Percentiles rank a stretch among this genome's conserved stretches.
Evolutionary conservation across 78 protist species (phyloP).

Genomic region (Goniomonas avonlea): DNA sequence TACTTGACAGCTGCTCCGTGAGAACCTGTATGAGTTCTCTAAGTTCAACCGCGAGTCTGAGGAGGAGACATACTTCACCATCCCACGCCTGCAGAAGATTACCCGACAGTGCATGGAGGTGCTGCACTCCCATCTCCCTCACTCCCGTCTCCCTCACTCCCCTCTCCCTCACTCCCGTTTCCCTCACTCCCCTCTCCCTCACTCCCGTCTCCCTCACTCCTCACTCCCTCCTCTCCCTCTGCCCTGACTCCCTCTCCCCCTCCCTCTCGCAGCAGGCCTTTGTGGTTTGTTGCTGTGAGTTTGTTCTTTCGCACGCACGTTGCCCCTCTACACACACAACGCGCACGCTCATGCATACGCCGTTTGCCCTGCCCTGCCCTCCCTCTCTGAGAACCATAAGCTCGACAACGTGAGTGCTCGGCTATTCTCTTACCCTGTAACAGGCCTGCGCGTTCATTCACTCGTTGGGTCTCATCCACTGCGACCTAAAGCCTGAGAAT

Average conservation of each 20-base stretch:
- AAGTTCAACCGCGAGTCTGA: constrained; percentile 41
- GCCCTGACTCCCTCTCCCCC: too few species aligned
- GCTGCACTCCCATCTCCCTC: too few species aligned
- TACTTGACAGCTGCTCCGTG: constrained; percentile 54
- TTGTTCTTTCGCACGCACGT: not conserved
- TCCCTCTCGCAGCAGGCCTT: not conserved
- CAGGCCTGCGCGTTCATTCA: too few species aligned
- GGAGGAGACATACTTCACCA: constrained; percentile 42
- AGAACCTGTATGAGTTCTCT: constrained; percentile 66
- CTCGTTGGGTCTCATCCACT: constrained; percentile 53
- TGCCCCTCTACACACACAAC: not conserved
- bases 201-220: too few species aligned
- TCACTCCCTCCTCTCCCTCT: too few species aligned
- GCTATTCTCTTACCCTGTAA: too few species aligned
- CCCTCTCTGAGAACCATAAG: too few species aligned
- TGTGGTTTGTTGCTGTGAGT: not conserved
- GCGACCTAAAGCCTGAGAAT: constrained; percentile 82
- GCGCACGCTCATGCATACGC: not conserved
- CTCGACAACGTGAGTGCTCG: not conserved
- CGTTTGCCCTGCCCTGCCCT: not conserved
- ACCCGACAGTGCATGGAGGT: constrained; percentile 39
- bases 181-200: too few species aligned
- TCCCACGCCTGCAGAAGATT: constrained; percentile 54
- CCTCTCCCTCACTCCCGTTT: too few species aligned
- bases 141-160: too few species aligned